Evolutionary conservation across 1,284 basidiomycete species (phyloP), one percentile per base, ranked within the genome.

Genomic region (Puccinia triticina): DNA sequence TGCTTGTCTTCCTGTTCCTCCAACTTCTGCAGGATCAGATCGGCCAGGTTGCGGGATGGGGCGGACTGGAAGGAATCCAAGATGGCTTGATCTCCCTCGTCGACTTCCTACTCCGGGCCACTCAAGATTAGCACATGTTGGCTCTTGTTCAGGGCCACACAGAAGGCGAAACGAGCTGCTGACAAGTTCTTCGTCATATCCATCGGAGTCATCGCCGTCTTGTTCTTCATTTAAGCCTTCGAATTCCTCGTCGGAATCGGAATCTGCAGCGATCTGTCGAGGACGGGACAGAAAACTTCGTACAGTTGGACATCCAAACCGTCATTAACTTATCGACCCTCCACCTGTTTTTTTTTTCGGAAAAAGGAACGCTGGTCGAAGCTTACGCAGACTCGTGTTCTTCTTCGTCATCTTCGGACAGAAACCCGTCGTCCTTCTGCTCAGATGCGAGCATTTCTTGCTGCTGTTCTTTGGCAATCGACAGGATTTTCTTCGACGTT

Each of bases 11-110:
- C 90, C 90, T 83, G 87, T 85, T 92, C 90, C 83, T 89, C 90
- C 75, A 99, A 90, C 88, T 98, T 98, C 57, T 93, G 91, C 87
- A 99, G 94, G 84, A 99, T 99, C 53, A 99, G 89, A 87, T 99
- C 96, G 32, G 96, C 96, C 26, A 99, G 89, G 5, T 95, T 97
- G 86, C 91, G 91, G 48, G 94, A 91, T 85, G 92, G 92, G 26
- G 91, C 88, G n/a, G 86, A 93, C 64, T 93, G 90, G 32, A 96
- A 89, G 18, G 92, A 90, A 84, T 96, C 94, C 32, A 97, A 89
- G 14, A 94, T 92, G 84, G 92, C 91, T 87, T 96, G 89, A 88
- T 97, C 95, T 83, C 90, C 91, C 83, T 93, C 91, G 88, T 97
- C 94, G 86, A 97, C 93, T 90, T 95, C 91, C 94, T 96, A 86